Evolutionary conservation across 768 basidiomycete genomes (phyloP).

Genomic region (Nevesoporus exiguus): DNA sequence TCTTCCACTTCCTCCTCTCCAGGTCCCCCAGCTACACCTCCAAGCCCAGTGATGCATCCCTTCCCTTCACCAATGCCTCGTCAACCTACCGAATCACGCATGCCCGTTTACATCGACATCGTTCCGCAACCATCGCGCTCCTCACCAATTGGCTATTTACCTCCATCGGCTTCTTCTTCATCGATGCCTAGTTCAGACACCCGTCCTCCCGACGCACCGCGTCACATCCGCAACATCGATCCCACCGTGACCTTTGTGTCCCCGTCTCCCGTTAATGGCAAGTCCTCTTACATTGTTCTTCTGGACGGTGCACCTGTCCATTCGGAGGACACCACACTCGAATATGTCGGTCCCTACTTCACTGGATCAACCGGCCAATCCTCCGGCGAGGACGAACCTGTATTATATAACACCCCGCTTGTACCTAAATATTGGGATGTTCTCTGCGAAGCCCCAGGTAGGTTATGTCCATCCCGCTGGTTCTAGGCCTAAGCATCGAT

Average conservation of each 20-base stretch:
- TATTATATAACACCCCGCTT: constrained; percentile 58
- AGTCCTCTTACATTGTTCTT: constrained; percentile 55
- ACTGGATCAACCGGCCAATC: constrained; percentile 23
- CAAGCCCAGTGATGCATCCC: constrained; percentile 20
- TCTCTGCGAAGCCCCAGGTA: constrained; percentile 54
- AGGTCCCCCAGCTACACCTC: constrained; percentile 12
- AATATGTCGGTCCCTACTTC: constrained; percentile 35
- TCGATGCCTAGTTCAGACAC: constrained; percentile 1
- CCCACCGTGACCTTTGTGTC: constrained; percentile 65
- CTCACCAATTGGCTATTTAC: constrained; percentile 3
- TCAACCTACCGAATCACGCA: constrained; percentile 23
- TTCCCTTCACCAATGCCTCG: constrained; percentile 21
- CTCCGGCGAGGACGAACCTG: constrained; percentile 28
- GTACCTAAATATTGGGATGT: constrained; percentile 65
- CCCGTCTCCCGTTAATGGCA: constrained; percentile 43
- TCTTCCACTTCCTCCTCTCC: constrained; percentile 19
- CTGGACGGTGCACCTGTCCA: constrained; percentile 47
- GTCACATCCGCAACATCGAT: constrained; percentile 57
- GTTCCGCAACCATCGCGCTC: constrained; percentile 18
- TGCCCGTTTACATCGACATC: constrained; percentile 36
- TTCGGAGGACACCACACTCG: constrained; percentile 44
- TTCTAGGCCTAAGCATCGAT: neutral
- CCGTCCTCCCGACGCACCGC: constrained; percentile 35
- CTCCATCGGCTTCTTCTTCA: neutral
- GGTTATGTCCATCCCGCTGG: constrained; percentile 12